phyloP scores from a whole-genome alignment of 1,284 basidiomycete genomes.

The Somion occarium region DNA sequence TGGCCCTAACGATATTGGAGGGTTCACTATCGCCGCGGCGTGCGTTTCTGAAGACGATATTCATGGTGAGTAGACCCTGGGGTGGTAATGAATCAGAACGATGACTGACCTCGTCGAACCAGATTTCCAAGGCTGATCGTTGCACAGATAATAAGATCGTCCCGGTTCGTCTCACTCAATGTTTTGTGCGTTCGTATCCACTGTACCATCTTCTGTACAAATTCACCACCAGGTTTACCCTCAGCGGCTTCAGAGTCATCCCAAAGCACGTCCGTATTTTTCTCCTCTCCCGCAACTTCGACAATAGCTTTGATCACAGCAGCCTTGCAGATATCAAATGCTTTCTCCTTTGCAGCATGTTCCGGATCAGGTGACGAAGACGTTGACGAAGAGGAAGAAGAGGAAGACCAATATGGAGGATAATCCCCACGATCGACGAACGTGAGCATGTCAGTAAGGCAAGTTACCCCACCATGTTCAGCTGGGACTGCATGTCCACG shows the following conservation, averaged over 20 bases:
- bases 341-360: constrained; percentile 51
- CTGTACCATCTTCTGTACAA: constrained; percentile 68
- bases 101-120: constrained; percentile 61
- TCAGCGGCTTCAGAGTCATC: constrained; percentile 46
- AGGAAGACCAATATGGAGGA: constrained; percentile 54
- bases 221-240: constrained; percentile 57
- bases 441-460: constrained; percentile 57
- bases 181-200: constrained; percentile 64
- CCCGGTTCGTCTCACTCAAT: constrained; percentile 38
- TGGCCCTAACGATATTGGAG: constrained; percentile 42
- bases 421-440: constrained; percentile 71
- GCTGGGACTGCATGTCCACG: constrained; percentile 57
- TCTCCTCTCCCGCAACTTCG: constrained; percentile 78
- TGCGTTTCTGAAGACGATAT: constrained; percentile 54
- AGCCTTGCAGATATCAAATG: constrained; percentile 78
- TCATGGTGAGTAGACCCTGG: constrained; percentile 3
- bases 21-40: constrained; percentile 55
- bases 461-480: constrained; percentile 53
- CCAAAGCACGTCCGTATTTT: constrained; percentile 72
- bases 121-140: constrained; percentile 81
- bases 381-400: neutral
- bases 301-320: constrained; percentile 82
- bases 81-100: neutral
- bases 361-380: constrained; percentile 25
- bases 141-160: constrained; percentile 81